phyloP scores from a whole-genome alignment of 345 rosid genomes.

The Gossypium herbaceum region DNA sequence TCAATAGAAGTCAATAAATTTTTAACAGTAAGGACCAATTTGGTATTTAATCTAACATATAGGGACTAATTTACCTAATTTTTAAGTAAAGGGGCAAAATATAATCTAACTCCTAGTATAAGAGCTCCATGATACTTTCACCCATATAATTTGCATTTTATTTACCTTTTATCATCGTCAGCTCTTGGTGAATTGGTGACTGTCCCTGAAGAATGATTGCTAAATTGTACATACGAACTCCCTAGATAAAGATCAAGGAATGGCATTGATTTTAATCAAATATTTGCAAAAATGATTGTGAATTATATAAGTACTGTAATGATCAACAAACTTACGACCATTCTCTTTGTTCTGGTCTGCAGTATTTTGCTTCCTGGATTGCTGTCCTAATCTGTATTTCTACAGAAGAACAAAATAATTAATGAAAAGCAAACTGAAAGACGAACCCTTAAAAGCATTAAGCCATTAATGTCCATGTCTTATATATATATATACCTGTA shows the following conservation, averaged over 20 bases:
- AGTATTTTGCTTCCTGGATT: conserved; percentile 39
- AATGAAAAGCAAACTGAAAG: neutral
- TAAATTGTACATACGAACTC: conserved; percentile 13
- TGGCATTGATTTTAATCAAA: neutral
- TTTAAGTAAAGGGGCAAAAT: no score
- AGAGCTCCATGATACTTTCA: no score
- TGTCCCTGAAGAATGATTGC: conserved; percentile 10
- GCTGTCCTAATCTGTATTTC: conserved; percentile 90
- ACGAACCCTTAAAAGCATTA: neutral
- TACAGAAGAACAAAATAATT: conserved; percentile 22
- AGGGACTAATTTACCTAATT: no score
- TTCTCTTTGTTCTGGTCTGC: conserved; percentile 42
- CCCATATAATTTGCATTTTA: neutral
- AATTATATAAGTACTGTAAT: neutral
- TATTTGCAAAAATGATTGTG: neutral
- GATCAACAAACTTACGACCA: conserved; percentile 32
- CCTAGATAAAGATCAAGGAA: neutral
- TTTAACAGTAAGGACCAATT: no score
- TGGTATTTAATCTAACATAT: no score
- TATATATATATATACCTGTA: conserved; percentile 56
- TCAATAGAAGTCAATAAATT: no score
- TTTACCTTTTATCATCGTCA: conserved; percentile 8
- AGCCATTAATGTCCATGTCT: neutral
- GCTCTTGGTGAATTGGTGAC: conserved; percentile 13
- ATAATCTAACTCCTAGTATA: no score